Evolutionary conservation across 768 basidiomycete species (phyloP).

Genomic region (Pilatotrama ljubarskyi): DNA sequence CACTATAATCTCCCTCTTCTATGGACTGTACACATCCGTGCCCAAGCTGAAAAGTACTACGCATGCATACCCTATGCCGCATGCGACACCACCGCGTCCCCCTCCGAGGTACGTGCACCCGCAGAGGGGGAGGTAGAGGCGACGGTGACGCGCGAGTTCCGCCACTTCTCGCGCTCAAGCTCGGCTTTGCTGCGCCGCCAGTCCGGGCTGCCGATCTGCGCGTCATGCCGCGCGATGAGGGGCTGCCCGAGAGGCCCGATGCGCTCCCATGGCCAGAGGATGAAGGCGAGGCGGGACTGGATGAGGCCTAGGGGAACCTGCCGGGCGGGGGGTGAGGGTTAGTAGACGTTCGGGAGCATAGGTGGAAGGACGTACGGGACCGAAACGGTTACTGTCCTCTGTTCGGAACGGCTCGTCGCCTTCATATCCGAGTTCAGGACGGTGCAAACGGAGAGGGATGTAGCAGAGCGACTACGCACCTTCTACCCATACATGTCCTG

Average conservation of each 20-base stretch:
- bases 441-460: neutral
- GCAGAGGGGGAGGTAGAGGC: neutral
- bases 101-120: neutral
- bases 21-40: constrained; percentile 18
- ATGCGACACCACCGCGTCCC: neutral
- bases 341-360: neutral
- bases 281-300: constrained; percentile 30
- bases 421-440: constrained; percentile 23
- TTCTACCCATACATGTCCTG: constrained; percentile 76
- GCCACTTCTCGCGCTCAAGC: constrained; percentile 41
- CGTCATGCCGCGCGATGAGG: constrained; percentile 10
- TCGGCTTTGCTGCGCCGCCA: constrained; percentile 38
- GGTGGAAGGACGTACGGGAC: constrained; percentile 50
- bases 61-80: neutral
- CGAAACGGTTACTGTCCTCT: constrained; percentile 72
- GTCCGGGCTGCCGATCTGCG: constrained; percentile 22
- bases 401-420: constrained; percentile 69
- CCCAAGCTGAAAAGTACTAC: neutral
- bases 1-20: constrained; percentile 15
- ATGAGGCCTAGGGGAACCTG: constrained; percentile 33
- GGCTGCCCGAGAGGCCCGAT: constrained; percentile 29
- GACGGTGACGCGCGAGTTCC: constrained; percentile 39
- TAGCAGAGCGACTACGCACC: constrained; percentile 41
- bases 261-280: constrained; percentile 33
- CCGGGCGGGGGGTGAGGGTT: neutral